A percentile compares a stretch with the other conserved stretches of the same genome.
These are phyloP conservation scores for Ceraceosorus guamensis DNA, from an alignment of 1,284 basidiomycete species.

Conservation along the genomic window DNA sequence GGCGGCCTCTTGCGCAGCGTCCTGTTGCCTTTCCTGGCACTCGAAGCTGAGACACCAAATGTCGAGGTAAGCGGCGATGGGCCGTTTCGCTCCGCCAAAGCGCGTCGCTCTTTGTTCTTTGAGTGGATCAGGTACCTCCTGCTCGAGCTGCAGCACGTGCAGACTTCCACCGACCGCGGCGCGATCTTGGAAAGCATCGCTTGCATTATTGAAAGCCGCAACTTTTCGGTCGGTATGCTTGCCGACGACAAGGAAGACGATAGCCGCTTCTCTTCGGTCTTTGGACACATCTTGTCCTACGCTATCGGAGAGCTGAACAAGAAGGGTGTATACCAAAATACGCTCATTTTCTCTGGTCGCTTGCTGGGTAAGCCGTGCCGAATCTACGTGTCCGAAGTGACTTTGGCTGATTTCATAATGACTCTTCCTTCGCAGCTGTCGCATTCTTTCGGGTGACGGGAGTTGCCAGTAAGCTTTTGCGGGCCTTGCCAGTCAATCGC, in stretches of 20 bases:
- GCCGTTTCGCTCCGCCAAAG: conserved; percentile 20
- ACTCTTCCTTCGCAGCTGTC: conserved; percentile 17
- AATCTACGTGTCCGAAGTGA: background rate
- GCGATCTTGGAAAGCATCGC: conserved; percentile 43
- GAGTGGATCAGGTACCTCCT: conserved; percentile 40
- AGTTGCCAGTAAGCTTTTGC: conserved; percentile 39
- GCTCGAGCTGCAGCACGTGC: conserved; percentile 37
- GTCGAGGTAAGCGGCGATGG: conserved; percentile 24
- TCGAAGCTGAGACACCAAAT: conserved; percentile 35
- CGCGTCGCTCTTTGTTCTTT: conserved; percentile 34
- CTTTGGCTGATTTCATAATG: background rate
- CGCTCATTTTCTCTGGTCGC: conserved; percentile 41
- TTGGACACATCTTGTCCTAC: conserved; percentile 36
- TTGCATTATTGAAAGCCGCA: conserved; percentile 40
- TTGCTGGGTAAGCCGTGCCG: conserved; percentile 14
- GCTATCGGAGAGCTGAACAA: conserved; percentile 45
- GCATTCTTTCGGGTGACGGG: conserved; percentile 39
- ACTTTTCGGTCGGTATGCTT: conserved; percentile 29
- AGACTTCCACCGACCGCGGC: conserved; percentile 41
- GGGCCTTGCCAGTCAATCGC: conserved; percentile 39
- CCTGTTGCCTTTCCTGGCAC: conserved; percentile 38
- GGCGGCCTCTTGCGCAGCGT: conserved; percentile 33
- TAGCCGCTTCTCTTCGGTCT: conserved; percentile 31
- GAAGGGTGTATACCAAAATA: conserved; percentile 45
- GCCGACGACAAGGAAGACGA: conserved; percentile 24